Evolutionary conservation across 2,329 filamentous ascomycete genomes (phyloP).

Genomic region (Allantophomopsis cytisporea): DNA sequence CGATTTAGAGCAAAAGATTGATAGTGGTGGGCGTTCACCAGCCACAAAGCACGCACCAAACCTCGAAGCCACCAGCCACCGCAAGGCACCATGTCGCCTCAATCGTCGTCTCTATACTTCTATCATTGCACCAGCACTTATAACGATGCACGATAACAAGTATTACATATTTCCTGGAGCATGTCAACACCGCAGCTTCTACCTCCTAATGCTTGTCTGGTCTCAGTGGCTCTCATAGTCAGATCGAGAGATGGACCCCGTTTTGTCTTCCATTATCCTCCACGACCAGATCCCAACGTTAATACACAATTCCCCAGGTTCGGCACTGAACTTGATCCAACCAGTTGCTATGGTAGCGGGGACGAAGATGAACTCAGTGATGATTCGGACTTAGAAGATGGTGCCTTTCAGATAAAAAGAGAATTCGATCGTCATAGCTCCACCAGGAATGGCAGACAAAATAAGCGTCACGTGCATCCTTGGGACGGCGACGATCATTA

Average conservation of each 20-base stretch:
- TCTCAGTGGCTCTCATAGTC: constrained; percentile 16
- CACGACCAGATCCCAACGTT: constrained; percentile 28
- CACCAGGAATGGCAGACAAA: constrained; percentile 5
- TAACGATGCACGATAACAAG: no score
- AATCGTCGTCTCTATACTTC: no score
- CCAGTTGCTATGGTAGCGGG: constrained; percentile 7
- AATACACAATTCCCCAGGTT: constrained; percentile 13
- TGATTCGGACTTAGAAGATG: constrained; percentile 34
- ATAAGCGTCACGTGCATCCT: constrained; percentile 9
- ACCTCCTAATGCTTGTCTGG: constrained; percentile 37
- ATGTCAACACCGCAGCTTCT: constrained; percentile 12
- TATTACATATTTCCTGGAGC: no score
- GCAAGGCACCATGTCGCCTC: no score
- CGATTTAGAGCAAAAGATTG: no score
- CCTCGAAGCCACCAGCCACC: no score
- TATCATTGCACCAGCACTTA: no score
- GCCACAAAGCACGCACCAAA: no score
- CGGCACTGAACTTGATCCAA: constrained; percentile 18
- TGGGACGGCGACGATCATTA: constrained; percentile 25
- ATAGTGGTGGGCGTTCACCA: no score
- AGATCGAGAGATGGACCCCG: constrained; percentile 64
- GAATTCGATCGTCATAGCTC: constrained; percentile 10
- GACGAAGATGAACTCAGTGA: constrained; percentile 19
- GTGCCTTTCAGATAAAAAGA: constrained; percentile 23
- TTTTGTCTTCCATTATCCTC: constrained; percentile 82